phyloP scores from a whole-genome alignment of 768 basidiomycete species.

The Auricularia cornea region DNA sequence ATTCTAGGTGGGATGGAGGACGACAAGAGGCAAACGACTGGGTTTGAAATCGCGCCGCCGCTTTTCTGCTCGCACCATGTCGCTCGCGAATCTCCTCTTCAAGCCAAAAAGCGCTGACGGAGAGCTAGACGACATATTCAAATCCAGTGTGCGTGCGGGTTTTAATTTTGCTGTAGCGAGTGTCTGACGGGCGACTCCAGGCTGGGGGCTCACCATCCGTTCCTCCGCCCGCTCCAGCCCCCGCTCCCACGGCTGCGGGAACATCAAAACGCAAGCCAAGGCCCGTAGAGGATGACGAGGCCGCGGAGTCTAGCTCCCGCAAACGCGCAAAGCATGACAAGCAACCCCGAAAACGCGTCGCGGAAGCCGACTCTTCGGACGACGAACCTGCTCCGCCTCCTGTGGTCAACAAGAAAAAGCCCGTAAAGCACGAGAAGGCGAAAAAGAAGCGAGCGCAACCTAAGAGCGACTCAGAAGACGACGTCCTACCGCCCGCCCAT shows the following conservation, averaged over 20 bases:
- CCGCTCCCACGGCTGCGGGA: too few species aligned
- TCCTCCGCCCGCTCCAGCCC: conserved; percentile 9
- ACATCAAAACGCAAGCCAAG: conserved; percentile 29
- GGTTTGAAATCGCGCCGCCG: too few species aligned
- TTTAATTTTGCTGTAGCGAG: conserved; percentile 1
- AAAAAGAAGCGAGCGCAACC: not conserved
- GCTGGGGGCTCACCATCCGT: conserved; percentile 2
- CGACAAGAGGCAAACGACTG: too few species aligned
- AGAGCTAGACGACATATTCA: conserved; percentile 59
- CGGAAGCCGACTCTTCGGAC: not conserved
- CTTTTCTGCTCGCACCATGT: not conserved
- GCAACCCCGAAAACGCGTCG: not conserved
- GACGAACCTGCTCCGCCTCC: not conserved
- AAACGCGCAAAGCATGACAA: conserved; percentile 7
- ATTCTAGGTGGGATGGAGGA: not conserved
- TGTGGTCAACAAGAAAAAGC: not conserved
- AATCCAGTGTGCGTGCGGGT: conserved; percentile 44
- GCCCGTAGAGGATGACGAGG: not conserved
- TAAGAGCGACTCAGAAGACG: not conserved
- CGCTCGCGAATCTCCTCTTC: not conserved
- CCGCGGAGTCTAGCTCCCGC: conserved; percentile 11
- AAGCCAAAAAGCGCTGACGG: conserved; percentile 32
- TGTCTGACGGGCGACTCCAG: not conserved
- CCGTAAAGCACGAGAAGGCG: not conserved
- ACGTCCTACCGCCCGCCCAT: not conserved